phyloP scores from a whole-genome alignment of 768 basidiomycete species.

The Tulasnella sp. region DNA sequence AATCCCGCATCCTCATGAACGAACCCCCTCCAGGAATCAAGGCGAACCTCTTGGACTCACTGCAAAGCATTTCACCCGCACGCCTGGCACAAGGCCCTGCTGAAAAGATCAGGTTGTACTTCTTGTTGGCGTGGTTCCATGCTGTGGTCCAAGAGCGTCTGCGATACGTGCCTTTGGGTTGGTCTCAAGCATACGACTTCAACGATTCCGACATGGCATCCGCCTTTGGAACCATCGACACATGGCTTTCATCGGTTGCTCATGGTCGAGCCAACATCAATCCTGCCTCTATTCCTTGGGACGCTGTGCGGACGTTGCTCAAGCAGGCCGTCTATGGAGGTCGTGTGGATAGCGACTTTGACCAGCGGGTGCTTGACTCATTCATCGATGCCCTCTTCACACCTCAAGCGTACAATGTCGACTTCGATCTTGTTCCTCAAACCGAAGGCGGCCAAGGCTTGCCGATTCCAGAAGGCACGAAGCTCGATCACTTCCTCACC shows the following conservation, averaged over 20 bases:
- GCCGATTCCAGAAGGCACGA: conserved; percentile 83
- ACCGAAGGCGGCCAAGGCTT: conserved; percentile 37
- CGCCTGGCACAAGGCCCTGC: conserved; percentile 76
- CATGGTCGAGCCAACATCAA: conserved; percentile 88
- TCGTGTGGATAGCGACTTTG: conserved; percentile 86
- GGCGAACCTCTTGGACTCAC: conserved; percentile 86
- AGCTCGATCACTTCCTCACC: conserved; percentile 75
- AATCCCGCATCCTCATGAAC: conserved; percentile 95
- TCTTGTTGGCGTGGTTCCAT: conserved; percentile 98
- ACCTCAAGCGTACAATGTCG: conserved; percentile 77
- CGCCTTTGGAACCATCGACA: conserved; percentile 82
- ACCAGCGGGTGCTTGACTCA: conserved; percentile 82
- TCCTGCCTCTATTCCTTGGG: conserved; percentile 87
- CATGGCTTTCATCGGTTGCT: conserved; percentile 69
- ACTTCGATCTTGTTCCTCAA: conserved; percentile 74
- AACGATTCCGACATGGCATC: conserved; percentile 97
- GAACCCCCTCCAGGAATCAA: conserved; percentile 96
- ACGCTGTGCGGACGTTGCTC: conserved; percentile 81
- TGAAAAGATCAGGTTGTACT: conserved; percentile 87
- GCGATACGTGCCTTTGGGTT: conserved; percentile 89
- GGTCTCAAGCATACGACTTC: conserved; percentile 96
- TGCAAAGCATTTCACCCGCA: conserved; percentile 55
- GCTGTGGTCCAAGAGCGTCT: conserved; percentile 94
- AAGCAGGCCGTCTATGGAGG: conserved; percentile 97
- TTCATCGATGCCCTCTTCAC: conserved; percentile 90